phyloP scores from a whole-genome alignment of 164 flowering plant species.

The Piper betle region DNA sequence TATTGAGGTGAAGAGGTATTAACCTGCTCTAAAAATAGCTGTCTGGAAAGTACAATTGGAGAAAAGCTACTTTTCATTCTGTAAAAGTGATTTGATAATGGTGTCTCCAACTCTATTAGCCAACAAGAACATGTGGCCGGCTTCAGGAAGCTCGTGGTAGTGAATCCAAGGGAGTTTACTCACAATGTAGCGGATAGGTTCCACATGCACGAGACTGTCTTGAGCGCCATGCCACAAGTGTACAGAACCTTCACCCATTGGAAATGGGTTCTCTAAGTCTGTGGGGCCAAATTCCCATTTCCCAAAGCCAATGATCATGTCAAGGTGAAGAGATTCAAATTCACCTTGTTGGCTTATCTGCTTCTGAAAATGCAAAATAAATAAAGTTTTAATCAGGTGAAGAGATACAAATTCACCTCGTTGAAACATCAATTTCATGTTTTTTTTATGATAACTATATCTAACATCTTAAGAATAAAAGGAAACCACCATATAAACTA shows the following conservation, averaged over 20 bases:
- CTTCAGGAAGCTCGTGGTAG: slow-evolving; percentile 51
- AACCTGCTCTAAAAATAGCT: neutral
- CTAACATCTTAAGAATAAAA: neutral
- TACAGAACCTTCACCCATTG: slow-evolving; percentile 46
- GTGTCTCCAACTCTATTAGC: slow-evolving; percentile 24
- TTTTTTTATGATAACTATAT: neutral
- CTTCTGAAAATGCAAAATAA: slow-evolving; percentile 21
- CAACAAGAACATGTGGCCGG: slow-evolving; percentile 41
- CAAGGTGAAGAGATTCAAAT: slow-evolving; percentile 37
- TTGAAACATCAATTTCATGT: too few relatives aligned
- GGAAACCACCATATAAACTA: neutral
- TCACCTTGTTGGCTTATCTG: slow-evolving; percentile 58
- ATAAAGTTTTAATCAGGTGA: neutral
- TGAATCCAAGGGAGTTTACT: slow-evolving; percentile 52
- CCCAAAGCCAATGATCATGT: slow-evolving; percentile 52
- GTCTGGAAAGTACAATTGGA: neutral
- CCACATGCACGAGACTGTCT: slow-evolving; percentile 42
- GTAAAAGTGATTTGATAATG: slow-evolving; percentile 13
- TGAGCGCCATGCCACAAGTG: slow-evolving; percentile 74
- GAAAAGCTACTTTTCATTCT: slow-evolving; percentile 7
- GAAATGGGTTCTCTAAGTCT: slow-evolving; percentile 50
- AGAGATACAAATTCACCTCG: too few relatives aligned
- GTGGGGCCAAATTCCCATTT: slow-evolving; percentile 61
- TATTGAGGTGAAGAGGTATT: neutral
- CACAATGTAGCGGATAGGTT: slow-evolving; percentile 39